phyloP scores from a whole-genome alignment of 176 grass and related monocot genomes.

The Oryza nivara region DNA sequence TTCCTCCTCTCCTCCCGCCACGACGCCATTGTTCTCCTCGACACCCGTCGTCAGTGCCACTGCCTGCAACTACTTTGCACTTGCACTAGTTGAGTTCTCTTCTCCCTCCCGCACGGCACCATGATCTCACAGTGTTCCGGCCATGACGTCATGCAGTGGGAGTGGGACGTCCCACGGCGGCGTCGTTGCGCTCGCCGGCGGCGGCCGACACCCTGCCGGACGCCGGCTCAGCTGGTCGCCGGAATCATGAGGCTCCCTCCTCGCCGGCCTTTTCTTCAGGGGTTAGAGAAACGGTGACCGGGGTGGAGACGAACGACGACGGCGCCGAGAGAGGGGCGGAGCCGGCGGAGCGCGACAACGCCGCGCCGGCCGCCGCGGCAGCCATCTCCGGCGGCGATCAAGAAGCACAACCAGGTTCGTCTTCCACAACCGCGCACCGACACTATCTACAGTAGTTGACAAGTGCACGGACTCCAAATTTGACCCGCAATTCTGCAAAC shows the following conservation, averaged over 20 bases:
- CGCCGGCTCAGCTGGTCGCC: no score
- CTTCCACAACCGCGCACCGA: background rate
- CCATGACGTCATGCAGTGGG: slow-evolving; percentile 35
- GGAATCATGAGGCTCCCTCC: no score
- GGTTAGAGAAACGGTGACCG: no score
- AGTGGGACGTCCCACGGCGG: background rate
- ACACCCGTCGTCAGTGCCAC: slow-evolving; percentile 42
- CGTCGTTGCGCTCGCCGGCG: background rate
- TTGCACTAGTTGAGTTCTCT: no score
- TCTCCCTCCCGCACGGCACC: no score
- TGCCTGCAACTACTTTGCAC: no score
- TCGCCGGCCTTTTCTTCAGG: no score
- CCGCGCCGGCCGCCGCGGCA: background rate
- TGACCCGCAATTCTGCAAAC: background rate
- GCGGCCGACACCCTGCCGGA: no score
- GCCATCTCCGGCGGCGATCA: slow-evolving; percentile 8
- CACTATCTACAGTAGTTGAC: background rate
- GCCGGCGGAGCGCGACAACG: no score
- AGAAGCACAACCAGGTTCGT: background rate
- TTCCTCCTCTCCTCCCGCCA: slow-evolving; percentile 78
- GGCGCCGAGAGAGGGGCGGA: no score
- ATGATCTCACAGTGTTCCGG: background rate
- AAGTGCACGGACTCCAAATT: background rate
- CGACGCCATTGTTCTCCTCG: slow-evolving; percentile 33
- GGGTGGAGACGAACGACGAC: no score